Base-by-base conservation (phyloP, 257 asterid genomes). In the Gentiana macrophylla region DNA sequence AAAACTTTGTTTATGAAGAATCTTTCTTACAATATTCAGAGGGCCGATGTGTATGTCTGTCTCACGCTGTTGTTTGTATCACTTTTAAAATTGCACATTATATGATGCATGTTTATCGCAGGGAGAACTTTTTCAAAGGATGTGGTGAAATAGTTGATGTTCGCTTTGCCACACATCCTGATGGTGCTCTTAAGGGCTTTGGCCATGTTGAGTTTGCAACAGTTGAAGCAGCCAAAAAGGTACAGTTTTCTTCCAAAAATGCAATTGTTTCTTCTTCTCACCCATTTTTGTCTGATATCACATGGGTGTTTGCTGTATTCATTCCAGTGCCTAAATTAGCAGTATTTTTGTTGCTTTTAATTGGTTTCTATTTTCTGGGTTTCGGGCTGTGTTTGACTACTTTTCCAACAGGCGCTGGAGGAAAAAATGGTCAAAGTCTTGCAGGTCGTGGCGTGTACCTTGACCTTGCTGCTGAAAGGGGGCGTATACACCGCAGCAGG, bases 131-230 rank as follows among this genome's bases (percentile, higher is more conserved):
- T 74, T 87, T 91, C 80, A 72, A 87, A 60, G 64, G 68, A 57
- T 80, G 77, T 73, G 98, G 94, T 44, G 95, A 84, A 59, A 53
- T 91, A 60, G 71, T 73, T 61, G 83, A 78, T 24, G 74, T 87
- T 33, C 94, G 95, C 12, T 79, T 91, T 63, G 76, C 80, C 36
- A 74, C 71, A 61, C 62, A 52, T 37, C 69, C 61, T 3, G 95
- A 81, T 15, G 84, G 84, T 41, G 44, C 78, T 3, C 81, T 84
- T 57, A 84, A 66, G 72, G 98, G 98, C 62, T 87, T 52, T 83
- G 98, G 98, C n/a, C 88, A 84, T 70, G 86, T 84, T 56, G 93
- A 91, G 65, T 91, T 91, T 79, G 81, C 86, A 51, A 64, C 90
- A 46, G 56, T 72, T 43, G 96, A 79, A 60, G 84, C 74, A 50